Conservation (phyloP, 2,329 filamentous ascomycete genomes). For the Zymoseptoria brevis region DNA sequence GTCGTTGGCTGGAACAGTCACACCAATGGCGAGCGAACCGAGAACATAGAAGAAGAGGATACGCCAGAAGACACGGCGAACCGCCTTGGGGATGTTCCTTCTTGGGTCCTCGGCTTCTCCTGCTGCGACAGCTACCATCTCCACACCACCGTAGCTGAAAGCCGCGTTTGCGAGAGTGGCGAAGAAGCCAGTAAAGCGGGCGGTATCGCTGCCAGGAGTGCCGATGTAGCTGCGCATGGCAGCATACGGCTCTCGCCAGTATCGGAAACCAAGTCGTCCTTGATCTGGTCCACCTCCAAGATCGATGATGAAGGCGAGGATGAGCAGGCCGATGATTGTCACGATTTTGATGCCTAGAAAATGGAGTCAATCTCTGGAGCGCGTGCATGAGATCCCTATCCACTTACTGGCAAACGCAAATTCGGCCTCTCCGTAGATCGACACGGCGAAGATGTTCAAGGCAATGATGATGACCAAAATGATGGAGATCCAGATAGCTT, state of each 20-base stretch:
- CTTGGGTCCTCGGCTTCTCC: conserved; percentile 49
- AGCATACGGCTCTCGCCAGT: conserved; percentile 60
- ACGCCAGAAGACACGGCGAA: conserved; percentile 45
- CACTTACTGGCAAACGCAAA: conserved; percentile 40
- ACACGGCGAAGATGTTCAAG: conserved; percentile 51
- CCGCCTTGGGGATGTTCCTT: conserved; percentile 47
- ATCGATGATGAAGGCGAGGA: conserved; percentile 48
- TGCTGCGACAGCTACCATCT: conserved; percentile 49
- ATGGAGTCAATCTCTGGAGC: neutral
- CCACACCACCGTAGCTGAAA: conserved; percentile 47
- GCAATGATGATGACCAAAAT: conserved; percentile 54
- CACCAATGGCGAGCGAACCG: conserved; percentile 48
- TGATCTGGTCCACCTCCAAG: conserved; percentile 54
- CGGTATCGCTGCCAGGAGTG: conserved; percentile 38
- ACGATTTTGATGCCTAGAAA: conserved; percentile 40
- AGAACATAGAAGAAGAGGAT: conserved; percentile 50
- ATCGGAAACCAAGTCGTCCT: conserved; percentile 55
- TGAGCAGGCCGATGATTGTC: conserved; percentile 37
- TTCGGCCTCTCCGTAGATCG: conserved; percentile 44
- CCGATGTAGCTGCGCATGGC: conserved; percentile 50
- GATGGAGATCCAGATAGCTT: conserved; percentile 44
- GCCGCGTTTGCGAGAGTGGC: conserved; percentile 42
- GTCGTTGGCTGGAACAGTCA: conserved; percentile 52
- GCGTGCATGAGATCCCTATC: neutral
- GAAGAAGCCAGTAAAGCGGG: conserved; percentile 54